Conservation (phyloP, 1,139 yeast species). For the Kurtzmaniella quercitrusa region DNA sequence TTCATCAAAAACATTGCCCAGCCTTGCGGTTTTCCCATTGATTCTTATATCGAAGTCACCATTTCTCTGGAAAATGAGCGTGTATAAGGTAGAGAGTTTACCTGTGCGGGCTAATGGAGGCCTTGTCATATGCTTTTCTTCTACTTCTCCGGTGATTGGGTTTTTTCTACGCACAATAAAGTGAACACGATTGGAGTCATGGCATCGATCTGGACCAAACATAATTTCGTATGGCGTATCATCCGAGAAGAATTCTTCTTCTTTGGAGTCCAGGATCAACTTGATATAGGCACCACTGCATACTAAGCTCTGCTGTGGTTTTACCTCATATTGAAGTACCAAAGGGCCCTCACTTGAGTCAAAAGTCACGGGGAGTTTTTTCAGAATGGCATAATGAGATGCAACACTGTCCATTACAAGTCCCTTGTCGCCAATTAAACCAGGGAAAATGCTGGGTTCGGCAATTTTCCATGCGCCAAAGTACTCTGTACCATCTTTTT, state of each 20-base stretch:
- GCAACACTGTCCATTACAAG: conserved; percentile 73
- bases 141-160: conserved; percentile 51
- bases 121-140: conserved; percentile 64
- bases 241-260: conserved; percentile 44
- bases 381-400: conserved; percentile 75
- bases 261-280: conserved; percentile 45
- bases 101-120: conserved; percentile 66
- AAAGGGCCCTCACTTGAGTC: conserved; percentile 53
- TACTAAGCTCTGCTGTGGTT: conserved; percentile 66
- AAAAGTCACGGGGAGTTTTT: conserved; percentile 50
- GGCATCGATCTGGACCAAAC: conserved; percentile 96
- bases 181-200: conserved; percentile 72
- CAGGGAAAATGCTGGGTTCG: conserved; percentile 48
- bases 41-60: conserved; percentile 76
- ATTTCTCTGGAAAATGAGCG: conserved; percentile 61
- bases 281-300: conserved; percentile 93
- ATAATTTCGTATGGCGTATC: conserved; percentile 75
- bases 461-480: conserved; percentile 74
- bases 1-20: conserved; percentile 58
- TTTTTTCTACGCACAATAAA: conserved; percentile 62
- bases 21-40: conserved; percentile 68
- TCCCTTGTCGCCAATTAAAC: conserved; percentile 63
- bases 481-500: conserved; percentile 52
- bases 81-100: conserved; percentile 63
- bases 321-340: conserved; percentile 86